Evolutionary conservation across 495 filamentous ascomycete genomes (phyloP), one percentile per base, ranked within the genome.

Genomic region (Daldinia loculata): DNA sequence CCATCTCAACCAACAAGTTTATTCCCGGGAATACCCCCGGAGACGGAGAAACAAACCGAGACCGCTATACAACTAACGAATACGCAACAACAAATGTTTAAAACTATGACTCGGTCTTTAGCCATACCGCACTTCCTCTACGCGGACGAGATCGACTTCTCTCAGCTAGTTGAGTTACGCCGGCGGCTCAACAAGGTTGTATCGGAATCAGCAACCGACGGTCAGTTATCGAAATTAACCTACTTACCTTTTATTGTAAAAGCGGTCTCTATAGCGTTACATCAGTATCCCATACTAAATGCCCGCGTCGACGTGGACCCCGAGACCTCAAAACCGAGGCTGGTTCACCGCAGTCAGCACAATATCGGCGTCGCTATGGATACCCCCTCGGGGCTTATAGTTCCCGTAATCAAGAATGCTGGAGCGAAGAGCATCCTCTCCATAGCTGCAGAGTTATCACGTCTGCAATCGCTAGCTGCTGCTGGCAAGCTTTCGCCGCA

Each of bases 351-450:
- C 53, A 85, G 86, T 39, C 88, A 91, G 60, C 96, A 98, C 84
- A 97, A 99, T 78, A 95, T 99, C 63, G 96, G 96, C 55, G 84
- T 99, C 12, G 96, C 95, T 41, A 94, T 98, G 88, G 96, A 98
- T 78, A 97, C 96, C 0, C 93, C 96, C 0, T 81, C 82, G 9
- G 96, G 96, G 11, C 87, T 99, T 17, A 81, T 99, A 11, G 96
- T 99, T 5, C 96, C 96, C n/a, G 96, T 97, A 30, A 89, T 99
- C 80, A 92, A 92, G 74, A 89, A 95, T 75, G 94, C 97, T 19
- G 89, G 87, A 58, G 83, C 80, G 19, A 87, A 87, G 39, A 93
- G 89, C 63, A 90, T 98, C 72, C 75, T 89, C 19, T 85, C 89
- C 38, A 90, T 99, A 62, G 92, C 93, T 6, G 79, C 85, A 12